These are phyloP conservation scores for Paramecium primaurelia DNA, from an alignment of 73 alveolate genomes.

Conservation along the genomic window DNA sequence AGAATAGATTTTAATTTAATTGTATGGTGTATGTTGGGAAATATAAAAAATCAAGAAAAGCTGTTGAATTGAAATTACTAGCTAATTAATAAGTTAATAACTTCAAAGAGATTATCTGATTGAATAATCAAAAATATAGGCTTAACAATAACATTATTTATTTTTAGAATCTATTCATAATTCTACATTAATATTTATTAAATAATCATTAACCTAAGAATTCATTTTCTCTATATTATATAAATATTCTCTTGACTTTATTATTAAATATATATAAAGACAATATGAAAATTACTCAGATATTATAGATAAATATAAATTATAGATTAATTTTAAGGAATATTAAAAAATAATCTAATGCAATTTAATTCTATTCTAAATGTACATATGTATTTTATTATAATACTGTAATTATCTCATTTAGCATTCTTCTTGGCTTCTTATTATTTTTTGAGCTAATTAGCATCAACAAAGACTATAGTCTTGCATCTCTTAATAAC, in stretches of 20 bases:
- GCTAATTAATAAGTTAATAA: neutral
- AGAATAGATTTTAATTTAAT: conserved; percentile 63
- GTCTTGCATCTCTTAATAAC: conserved; percentile 95
- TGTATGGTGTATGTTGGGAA: conserved; percentile 79
- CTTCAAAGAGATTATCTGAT: neutral
- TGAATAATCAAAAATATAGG: neutral
- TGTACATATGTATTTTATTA: neutral
- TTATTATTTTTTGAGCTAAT: conserved; percentile 20
- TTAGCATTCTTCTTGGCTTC: conserved; percentile 40
- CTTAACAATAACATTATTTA: neutral
- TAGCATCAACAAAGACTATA: conserved; percentile 84
- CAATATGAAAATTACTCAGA: neutral
- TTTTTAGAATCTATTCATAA: neutral
- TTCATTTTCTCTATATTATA: neutral
- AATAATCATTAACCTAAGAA: neutral
- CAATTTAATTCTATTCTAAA: neutral
- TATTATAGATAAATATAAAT: neutral
- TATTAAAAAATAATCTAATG: neutral
- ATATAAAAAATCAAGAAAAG: conserved; percentile 73
- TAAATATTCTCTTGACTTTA: neutral
- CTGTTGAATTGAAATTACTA: conserved; percentile 70
- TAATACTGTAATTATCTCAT: neutral
- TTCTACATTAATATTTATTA: neutral
- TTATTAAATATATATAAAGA: too few species aligned
- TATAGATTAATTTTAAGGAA: neutral